Evolutionary conservation across 192 early-diverging fungal species (phyloP), one percentile per base, ranked within the genome.

Genomic region (Rhizophagus clarus): DNA sequence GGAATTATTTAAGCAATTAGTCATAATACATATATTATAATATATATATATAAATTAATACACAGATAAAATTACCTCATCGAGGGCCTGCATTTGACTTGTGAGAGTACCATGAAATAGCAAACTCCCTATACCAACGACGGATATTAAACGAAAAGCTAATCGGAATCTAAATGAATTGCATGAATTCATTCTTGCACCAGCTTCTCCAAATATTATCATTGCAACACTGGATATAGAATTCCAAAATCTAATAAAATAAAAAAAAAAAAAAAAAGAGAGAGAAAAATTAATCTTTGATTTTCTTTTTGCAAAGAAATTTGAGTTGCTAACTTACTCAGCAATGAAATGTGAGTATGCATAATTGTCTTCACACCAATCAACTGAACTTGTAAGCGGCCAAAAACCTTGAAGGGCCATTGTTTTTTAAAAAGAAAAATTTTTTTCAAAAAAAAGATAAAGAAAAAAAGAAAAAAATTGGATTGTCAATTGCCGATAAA

Each of bases 51-150:
- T n/a, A n/a, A n/a, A n/a, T 34, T 42, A 42, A 42, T 10, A 10
- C 10, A 42, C 10, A 56, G 88, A 82, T 87, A 86, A 86, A 8
- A 86, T 84, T 62, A 89, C 80, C 71, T 92, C 91, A 83, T 92
- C 91, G 17, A 87, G 83, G 87, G 90, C 89, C 69, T 95, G 94
- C 88, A 90, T 90, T 24, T 85, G 81, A 81, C 90, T 91, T 56
- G 86, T 84, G 5, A 96, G 84, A 0, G 95, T 94, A 22, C 88
- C 92, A 81, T 95, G 95, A 87, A 95, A 95, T 76, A 93, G 84
- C 75, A 91, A 92, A 69, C 90, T 92, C 24, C 95, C 95, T 28
- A 93, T 82, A 12, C 95, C 95, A n/a, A 96, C 90, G 0, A 93
- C 83, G 20, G 90, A 87, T 62, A 95, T 88, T 4, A 90, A 85